Conservation (phyloP, 495 filamentous ascomycete genomes). For the Penicillium bovifimosum region DNA sequence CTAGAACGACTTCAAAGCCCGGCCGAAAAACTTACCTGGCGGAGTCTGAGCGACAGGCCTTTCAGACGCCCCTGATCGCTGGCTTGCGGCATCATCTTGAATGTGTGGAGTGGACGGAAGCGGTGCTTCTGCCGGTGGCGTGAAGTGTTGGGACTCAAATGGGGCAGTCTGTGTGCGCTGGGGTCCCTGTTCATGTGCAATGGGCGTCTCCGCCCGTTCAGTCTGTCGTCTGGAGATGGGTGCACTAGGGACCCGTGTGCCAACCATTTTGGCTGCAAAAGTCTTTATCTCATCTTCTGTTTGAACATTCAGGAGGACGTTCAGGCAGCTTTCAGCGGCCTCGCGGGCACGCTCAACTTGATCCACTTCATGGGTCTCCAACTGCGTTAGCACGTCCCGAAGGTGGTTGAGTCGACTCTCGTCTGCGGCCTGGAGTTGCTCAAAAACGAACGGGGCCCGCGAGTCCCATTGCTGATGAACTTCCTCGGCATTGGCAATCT, state of each 20-base stretch:
- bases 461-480: conserved; percentile 88
- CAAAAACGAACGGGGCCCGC: conserved; percentile 91
- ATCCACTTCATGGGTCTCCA: conserved; percentile 89
- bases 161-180: conserved; percentile 14
- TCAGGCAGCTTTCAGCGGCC: conserved; percentile 75
- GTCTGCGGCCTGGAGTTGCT: conserved; percentile 86
- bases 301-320: conserved; percentile 79
- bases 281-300: conserved; percentile 86
- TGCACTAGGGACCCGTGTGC: conserved; percentile 14
- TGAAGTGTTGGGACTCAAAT: conserved; percentile 9
- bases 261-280: conserved; percentile 57
- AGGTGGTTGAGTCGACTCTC: conserved; percentile 87
- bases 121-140: conserved; percentile 13
- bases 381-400: conserved; percentile 86
- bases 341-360: conserved; percentile 71
- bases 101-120: conserved; percentile 39
- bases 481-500: conserved; percentile 66
- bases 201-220: conserved; percentile 16
- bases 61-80: conserved; percentile 48
- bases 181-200: neutral
- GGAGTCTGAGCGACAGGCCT: conserved; percentile 37
- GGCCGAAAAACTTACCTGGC: conserved; percentile 32
- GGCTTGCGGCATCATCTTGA: conserved; percentile 55
- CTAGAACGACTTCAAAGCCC: neutral
- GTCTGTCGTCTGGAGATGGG: conserved; percentile 16